phyloP scores from a whole-genome alignment of 2,329 filamentous ascomycete genomes.

The Colletotrichum musicola region DNA sequence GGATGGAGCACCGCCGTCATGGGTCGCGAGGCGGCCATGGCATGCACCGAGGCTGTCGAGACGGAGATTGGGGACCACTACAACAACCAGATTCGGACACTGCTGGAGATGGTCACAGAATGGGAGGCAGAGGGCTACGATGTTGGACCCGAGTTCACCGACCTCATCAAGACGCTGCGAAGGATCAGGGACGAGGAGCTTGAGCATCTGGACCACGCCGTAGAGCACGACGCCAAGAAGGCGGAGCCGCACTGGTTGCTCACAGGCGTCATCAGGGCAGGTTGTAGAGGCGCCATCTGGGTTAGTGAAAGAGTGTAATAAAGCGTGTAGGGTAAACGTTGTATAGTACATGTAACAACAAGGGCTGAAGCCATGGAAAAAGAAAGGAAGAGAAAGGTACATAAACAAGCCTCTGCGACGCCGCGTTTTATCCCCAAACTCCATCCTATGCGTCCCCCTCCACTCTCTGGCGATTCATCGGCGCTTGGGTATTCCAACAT shows the following conservation, averaged over 20 bases:
- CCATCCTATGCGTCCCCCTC: background rate
- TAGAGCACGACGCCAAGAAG: slow-evolving; percentile 92
- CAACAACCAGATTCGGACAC: slow-evolving; percentile 86
- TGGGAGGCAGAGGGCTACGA: slow-evolving; percentile 85
- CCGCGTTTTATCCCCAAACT: background rate
- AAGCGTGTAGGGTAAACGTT: slow-evolving; percentile 36
- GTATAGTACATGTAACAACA: slow-evolving; percentile 40
- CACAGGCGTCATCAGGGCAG: slow-evolving; percentile 88
- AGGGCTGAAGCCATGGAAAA: slow-evolving; percentile 21
- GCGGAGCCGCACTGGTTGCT: slow-evolving; percentile 91
- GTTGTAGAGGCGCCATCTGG: slow-evolving; percentile 94
- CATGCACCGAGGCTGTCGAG: slow-evolving; percentile 97
- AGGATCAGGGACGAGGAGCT: slow-evolving; percentile 94
- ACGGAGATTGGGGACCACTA: slow-evolving; percentile 98
- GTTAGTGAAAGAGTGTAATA: slow-evolving; percentile 79
- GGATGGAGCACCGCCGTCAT: slow-evolving; percentile 92
- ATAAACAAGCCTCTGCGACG: background rate
- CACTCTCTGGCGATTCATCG: background rate
- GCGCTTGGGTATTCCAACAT: too few species aligned
- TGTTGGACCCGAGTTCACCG: slow-evolving; percentile 80
- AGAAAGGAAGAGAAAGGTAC: slow-evolving; percentile 16
- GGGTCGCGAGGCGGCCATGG: slow-evolving; percentile 96
- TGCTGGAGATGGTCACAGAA: slow-evolving; percentile 84
- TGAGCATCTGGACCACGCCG: slow-evolving; percentile 95
- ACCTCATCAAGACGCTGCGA: slow-evolving; percentile 79